These are phyloP conservation scores for Arthrobotrys entomopaga DNA, from an alignment of 2,329 filamentous ascomycete species.

Conservation along the genomic window DNA sequence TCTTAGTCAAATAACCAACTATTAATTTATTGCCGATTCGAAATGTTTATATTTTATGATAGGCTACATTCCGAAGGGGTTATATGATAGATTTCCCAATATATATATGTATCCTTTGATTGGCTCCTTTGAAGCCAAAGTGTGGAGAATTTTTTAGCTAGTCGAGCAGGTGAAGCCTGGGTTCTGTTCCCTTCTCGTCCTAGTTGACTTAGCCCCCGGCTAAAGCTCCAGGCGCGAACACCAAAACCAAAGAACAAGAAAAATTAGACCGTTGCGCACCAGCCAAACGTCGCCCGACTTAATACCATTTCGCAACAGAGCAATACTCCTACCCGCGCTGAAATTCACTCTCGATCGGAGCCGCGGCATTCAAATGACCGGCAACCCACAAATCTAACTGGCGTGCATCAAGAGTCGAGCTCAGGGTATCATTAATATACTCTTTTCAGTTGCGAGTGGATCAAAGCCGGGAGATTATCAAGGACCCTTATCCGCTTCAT, in stretches of 20 bases:
- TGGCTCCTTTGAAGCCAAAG: background rate
- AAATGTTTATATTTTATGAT: constrained; percentile 23
- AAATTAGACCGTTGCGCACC: constrained; percentile 24
- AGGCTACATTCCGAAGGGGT: constrained; percentile 15
- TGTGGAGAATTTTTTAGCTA: too few relatives aligned
- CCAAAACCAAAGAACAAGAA: background rate
- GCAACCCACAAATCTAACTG: constrained; percentile 5
- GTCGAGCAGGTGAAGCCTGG: too few relatives aligned
- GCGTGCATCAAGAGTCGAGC: constrained; percentile 4
- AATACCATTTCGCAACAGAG: constrained; percentile 23
- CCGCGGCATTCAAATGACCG: constrained; percentile 13
- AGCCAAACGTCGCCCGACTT: constrained; percentile 9
- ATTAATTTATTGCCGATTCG: too few relatives aligned
- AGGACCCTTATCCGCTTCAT: constrained; percentile 54
- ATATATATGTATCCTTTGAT: constrained; percentile 20
- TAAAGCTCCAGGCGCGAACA: constrained; percentile 17
- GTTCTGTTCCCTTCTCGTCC: constrained; percentile 20
- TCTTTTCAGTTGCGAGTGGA: constrained; percentile 30
- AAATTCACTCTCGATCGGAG: constrained; percentile 15
- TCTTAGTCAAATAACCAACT: too few relatives aligned
- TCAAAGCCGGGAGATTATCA: constrained; percentile 52
- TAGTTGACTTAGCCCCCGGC: constrained; percentile 6
- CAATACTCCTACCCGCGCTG: constrained; percentile 8
- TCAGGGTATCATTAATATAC: constrained; percentile 15
- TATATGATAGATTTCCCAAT: background rate